These are phyloP conservation scores for Talaromyces albobiverticillius DNA, from an alignment of 2,329 filamentous ascomycete genomes.

Conservation along the genomic window DNA sequence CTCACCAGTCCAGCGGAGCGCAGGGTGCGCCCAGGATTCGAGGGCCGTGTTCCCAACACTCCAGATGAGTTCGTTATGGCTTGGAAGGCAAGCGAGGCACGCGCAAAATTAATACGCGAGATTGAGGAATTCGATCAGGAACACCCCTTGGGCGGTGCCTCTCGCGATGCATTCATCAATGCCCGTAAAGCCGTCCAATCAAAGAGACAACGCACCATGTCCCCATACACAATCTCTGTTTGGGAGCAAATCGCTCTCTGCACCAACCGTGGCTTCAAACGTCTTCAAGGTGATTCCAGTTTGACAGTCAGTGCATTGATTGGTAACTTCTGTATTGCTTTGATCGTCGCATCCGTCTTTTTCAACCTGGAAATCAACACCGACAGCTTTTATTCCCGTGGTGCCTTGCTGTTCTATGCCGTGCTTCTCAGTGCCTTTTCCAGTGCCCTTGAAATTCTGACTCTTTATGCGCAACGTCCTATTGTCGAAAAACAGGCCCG, in stretches of 20 bases:
- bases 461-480: slow-evolving; percentile 80
- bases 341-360: slow-evolving; percentile 79
- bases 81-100: slow-evolving; percentile 56
- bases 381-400: slow-evolving; percentile 72
- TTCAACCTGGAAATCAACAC: slow-evolving; percentile 69
- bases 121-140: slow-evolving; percentile 44
- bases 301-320: slow-evolving; percentile 64
- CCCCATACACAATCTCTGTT: slow-evolving; percentile 80
- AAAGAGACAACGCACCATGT: slow-evolving; percentile 57
- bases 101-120: slow-evolving; percentile 38
- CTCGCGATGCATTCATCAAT: slow-evolving; percentile 38
- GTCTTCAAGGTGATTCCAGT: slow-evolving; percentile 72
- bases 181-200: slow-evolving; percentile 44
- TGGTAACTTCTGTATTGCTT: slow-evolving; percentile 71
- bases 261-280: slow-evolving; percentile 74
- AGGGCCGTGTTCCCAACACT: slow-evolving; percentile 63
- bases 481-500: slow-evolving; percentile 88
- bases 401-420: slow-evolving; percentile 81
- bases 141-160: slow-evolving; percentile 42
- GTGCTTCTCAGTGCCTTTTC: slow-evolving; percentile 83
- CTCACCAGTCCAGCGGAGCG: slow-evolving; percentile 65
- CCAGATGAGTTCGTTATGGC: slow-evolving; percentile 64
- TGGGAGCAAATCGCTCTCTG: slow-evolving; percentile 74
- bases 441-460: slow-evolving; percentile 78
- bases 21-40: slow-evolving; percentile 56